Evolutionary conservation across 2,329 filamentous ascomycete genomes (phyloP).

Genomic region (Pyricularia sp.): DNA sequence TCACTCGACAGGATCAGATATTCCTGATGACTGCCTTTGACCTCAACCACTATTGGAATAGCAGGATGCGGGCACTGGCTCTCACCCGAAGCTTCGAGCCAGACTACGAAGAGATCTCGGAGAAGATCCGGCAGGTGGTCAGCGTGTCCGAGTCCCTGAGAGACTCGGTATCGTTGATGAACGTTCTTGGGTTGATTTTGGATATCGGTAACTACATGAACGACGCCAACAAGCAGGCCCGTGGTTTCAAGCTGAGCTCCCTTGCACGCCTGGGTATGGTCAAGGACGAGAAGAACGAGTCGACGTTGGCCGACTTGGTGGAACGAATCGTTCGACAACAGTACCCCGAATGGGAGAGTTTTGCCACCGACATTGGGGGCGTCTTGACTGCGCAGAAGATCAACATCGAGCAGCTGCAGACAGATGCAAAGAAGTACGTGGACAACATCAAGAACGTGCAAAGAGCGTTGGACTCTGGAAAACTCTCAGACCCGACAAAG

Average conservation of each 20-base stretch:
- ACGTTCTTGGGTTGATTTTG: slow-evolving; percentile 88
- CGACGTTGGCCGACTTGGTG: slow-evolving; percentile 88
- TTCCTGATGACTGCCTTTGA: slow-evolving; percentile 91
- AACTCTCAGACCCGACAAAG: slow-evolving; percentile 90
- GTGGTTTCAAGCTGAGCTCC: slow-evolving; percentile 95
- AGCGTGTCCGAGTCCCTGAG: slow-evolving; percentile 79
- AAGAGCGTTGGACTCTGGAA: slow-evolving; percentile 82
- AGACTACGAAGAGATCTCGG: slow-evolving; percentile 87
- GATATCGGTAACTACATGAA: slow-evolving; percentile 99
- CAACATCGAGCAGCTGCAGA: slow-evolving; percentile 85
- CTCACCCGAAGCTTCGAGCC: slow-evolving; percentile 74
- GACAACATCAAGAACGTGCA: slow-evolving; percentile 93
- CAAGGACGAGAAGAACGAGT: slow-evolving; percentile 98
- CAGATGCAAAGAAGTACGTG: slow-evolving; percentile 86
- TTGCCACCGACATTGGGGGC: slow-evolving; percentile 72
- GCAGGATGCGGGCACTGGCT: slow-evolving; percentile 82
- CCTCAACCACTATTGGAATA: slow-evolving; percentile 97
- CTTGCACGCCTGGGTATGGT: slow-evolving; percentile 91
- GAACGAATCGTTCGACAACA: slow-evolving; percentile 95
- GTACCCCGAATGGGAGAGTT: slow-evolving; percentile 91
- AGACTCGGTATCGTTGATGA: slow-evolving; percentile 90
- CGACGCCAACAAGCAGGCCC: slow-evolving; percentile 95
- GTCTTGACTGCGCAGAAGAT: slow-evolving; percentile 78
- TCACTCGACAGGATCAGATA: slow-evolving; percentile 92
- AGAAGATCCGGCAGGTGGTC: slow-evolving; percentile 79